phyloP scores from a whole-genome alignment of 768 basidiomycete genomes.

The Calocybe cyanea region DNA sequence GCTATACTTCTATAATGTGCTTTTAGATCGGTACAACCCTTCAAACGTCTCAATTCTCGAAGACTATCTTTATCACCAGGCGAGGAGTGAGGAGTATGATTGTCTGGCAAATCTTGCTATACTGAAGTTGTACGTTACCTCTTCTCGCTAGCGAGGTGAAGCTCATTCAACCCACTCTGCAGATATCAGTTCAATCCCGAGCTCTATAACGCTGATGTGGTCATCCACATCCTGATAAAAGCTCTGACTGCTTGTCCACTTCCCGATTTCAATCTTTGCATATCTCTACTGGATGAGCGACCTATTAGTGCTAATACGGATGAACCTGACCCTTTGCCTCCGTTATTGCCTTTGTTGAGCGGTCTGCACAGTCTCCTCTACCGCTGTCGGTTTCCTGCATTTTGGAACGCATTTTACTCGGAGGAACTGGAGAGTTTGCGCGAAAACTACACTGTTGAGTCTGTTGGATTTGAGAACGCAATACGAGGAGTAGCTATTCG shows the following conservation, averaged over 20 bases:
- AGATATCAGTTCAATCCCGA: conserved; percentile 97
- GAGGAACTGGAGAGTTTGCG: conserved; percentile 66
- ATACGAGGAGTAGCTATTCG: conserved; percentile 73
- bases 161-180: conserved; percentile 9
- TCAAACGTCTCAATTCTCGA: conserved; percentile 90
- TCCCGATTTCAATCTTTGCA: conserved; percentile 92
- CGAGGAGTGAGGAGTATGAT: conserved; percentile 88
- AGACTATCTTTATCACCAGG: conserved; percentile 95
- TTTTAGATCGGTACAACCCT: conserved; percentile 92
- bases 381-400: conserved; percentile 84
- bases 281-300: conserved; percentile 86
- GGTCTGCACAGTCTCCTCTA: conserved; percentile 67
- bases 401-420: conserved; percentile 77
- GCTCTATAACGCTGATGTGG: conserved; percentile 88
- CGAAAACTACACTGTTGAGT: conserved; percentile 85
- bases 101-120: conserved; percentile 94
- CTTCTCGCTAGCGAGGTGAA: neutral
- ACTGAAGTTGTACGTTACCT: conserved; percentile 69
- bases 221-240: conserved; percentile 93
- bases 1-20: conserved; percentile 7
- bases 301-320: conserved; percentile 51
- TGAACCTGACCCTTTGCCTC: conserved; percentile 78
- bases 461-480: conserved; percentile 79
- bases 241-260: conserved; percentile 79
- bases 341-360: conserved; percentile 65